Evolutionary conservation across 2,329 filamentous ascomycete genomes (phyloP).

Genomic region (Beauveria rudraprayagi): DNA sequence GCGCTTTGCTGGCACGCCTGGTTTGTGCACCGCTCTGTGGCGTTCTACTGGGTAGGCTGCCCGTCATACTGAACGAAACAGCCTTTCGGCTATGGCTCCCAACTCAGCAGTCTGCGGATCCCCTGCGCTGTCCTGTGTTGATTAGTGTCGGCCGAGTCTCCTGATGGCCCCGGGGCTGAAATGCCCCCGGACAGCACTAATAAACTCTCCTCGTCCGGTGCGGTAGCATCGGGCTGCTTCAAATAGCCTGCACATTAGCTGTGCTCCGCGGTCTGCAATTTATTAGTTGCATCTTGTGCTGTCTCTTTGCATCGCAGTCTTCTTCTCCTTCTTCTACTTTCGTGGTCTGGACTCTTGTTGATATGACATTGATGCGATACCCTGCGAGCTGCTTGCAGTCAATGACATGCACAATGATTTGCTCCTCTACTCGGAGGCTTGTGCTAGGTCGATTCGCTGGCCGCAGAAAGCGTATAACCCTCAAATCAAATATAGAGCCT

Average conservation of each 20-base stretch:
- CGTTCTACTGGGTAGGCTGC: background rate
- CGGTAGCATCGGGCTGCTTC: background rate
- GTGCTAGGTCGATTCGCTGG: background rate
- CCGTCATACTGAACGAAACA: constrained; percentile 5
- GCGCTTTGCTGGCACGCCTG: background rate
- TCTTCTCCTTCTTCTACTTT: too few species aligned
- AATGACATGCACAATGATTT: background rate
- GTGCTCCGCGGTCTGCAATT: background rate
- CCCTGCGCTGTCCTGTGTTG: background rate
- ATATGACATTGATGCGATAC: too few species aligned
- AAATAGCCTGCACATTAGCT: background rate
- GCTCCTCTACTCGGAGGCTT: background rate
- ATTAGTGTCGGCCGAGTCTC: constrained; percentile 8
- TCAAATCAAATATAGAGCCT: background rate
- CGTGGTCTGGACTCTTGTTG: too few species aligned
- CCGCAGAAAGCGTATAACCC: background rate
- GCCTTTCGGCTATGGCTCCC: background rate
- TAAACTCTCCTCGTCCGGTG: background rate
- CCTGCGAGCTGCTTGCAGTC: background rate
- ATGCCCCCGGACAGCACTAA: background rate
- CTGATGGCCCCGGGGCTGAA: background rate
- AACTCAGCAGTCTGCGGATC: background rate
- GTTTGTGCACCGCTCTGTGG: background rate
- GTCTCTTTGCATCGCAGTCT: background rate
- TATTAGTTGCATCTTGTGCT: background rate